Conservation (phyloP, 768 basidiomycete species). For the Lentinula boryana region DNA sequence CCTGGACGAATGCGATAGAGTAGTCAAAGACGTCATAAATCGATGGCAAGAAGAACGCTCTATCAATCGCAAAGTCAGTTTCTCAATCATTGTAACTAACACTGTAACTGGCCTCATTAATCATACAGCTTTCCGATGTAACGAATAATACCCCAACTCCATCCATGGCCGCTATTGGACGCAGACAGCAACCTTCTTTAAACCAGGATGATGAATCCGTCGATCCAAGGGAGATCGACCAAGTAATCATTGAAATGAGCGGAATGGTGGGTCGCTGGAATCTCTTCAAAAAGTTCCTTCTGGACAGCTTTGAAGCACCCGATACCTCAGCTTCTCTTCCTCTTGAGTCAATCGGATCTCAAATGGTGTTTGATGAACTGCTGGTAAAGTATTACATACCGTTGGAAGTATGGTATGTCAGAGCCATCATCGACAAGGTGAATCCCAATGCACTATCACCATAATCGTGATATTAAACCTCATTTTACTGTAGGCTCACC, state of each 20-base stretch:
- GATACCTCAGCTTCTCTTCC: background rate
- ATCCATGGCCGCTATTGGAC: conserved; percentile 20
- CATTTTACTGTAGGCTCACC: conserved; percentile 62
- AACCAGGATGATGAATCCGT: conserved; percentile 47
- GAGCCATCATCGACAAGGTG: conserved; percentile 85
- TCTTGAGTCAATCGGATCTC: conserved; percentile 47
- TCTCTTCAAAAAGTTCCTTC: conserved; percentile 82
- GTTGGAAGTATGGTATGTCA: conserved; percentile 88
- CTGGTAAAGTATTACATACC: conserved; percentile 77
- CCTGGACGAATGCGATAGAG: conserved; percentile 81
- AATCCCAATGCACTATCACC: conserved; percentile 7
- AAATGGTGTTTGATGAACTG: conserved; percentile 57
- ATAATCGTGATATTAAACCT: conserved; percentile 1
- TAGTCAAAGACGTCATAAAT: conserved; percentile 66
- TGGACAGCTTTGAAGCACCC: conserved; percentile 61
- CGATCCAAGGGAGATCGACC: conserved; percentile 91
- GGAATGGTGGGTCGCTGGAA: conserved; percentile 92
- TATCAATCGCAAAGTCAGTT: conserved; percentile 68
- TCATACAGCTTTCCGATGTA: conserved; percentile 40
- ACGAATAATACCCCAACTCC: conserved; percentile 33
- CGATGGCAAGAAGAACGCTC: conserved; percentile 91
- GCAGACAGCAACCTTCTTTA: conserved; percentile 22
- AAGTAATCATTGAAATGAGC: conserved; percentile 79
- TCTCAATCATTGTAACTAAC: background rate
- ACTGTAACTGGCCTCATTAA: background rate